Base-by-base conservation (phyloP, 371 early-diverging fungal genomes). In the Mucor plumbeus region DNA sequence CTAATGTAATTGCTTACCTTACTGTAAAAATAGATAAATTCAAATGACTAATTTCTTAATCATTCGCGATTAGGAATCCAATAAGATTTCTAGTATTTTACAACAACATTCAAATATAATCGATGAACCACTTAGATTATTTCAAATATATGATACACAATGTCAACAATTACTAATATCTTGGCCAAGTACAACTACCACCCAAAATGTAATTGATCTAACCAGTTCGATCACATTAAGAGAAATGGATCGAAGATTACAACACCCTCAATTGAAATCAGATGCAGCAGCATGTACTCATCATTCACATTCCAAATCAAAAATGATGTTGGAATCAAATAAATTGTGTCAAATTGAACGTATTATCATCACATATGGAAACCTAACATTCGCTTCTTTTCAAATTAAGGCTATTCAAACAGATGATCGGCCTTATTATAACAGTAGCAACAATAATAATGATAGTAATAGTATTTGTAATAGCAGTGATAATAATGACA, bases 351-450 rank as follows among this genome's bases (percentile, higher is more conserved):
- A 72, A 19, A 31, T 77, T 5, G 78, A 77, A 48, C 56, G 56
- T 2, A 74, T 77, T 15, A 66, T 77, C 7, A 69, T 80, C 40
- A 70, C 69, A 5, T 80, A 77, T 53, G 78, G 78, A 10, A 35
- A 35, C 26, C 36, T 80, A 10, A 64, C 71, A 3, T 80, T 80
- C 67, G 70, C 67, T 39, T 66, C 68, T 3, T 74, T 71, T 63
- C 72, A 75, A 10, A 57, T 80, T 11, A 73, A 71, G 1, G 55
- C 61, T 4, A 15, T 57, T 9, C 13, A 61, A 11, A 10, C 21
- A 21, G 17, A 43, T 0, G n/a, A 17, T 57, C 14, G 47, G 8
- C 33, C 34, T 9, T n/a, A 35, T 33, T 15, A 55, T n/a, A 35
- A 35, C 8, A 55, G 55, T 35, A 14, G 33, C 14, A 17, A 26